Conservation (phyloP, 1,139 yeast species). For the Candida albicans region DNA sequence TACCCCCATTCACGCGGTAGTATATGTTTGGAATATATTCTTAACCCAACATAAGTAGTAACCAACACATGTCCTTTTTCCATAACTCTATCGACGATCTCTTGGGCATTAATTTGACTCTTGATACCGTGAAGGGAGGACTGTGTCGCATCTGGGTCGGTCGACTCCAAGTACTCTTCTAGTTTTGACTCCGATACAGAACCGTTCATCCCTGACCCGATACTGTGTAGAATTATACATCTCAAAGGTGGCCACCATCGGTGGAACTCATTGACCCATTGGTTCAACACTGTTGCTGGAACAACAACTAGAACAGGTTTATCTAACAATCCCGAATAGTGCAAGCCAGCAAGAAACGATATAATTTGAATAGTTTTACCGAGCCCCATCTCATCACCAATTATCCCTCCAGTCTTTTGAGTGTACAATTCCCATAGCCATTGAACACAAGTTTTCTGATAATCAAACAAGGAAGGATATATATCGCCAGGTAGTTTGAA, state of each 20-base stretch:
- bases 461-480: constrained; percentile 81
- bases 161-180: constrained; percentile 49
- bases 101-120: constrained; percentile 44
- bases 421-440: constrained; percentile 79
- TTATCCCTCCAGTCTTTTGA: constrained; percentile 89
- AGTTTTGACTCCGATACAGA: constrained; percentile 48
- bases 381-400: constrained; percentile 97
- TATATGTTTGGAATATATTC: constrained; percentile 70
- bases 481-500: constrained; percentile 89
- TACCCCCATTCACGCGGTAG: constrained; percentile 85
- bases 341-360: constrained; percentile 86
- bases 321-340: constrained; percentile 70
- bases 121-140: constrained; percentile 25
- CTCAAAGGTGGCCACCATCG: constrained; percentile 98
- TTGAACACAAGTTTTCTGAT: constrained; percentile 89
- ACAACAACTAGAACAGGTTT: constrained; percentile 88
- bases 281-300: constrained; percentile 94
- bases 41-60: constrained; percentile 88
- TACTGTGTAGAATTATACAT: constrained; percentile 83
- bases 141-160: constrained; percentile 45
- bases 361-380: constrained; percentile 94
- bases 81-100: constrained; percentile 51
- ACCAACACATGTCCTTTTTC: constrained; percentile 76
- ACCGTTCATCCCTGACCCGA: constrained; percentile 79
- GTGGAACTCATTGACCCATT: constrained; percentile 95